Conservation (phyloP, 306 rosid species). For the Casuarina equisetifolia region DNA sequence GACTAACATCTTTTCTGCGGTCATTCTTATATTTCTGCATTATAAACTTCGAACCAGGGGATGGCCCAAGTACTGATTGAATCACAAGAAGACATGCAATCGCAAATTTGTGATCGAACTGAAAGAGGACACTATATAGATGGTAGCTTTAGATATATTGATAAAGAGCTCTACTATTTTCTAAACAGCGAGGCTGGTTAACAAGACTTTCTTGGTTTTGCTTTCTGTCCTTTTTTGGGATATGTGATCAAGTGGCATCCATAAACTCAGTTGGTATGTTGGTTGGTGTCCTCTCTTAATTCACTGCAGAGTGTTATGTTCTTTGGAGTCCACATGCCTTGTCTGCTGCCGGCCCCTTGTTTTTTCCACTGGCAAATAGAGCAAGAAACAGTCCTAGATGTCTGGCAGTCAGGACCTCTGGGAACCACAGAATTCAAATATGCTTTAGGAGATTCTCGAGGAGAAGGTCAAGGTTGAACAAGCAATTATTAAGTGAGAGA, state of each 20-base stretch:
- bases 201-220: neutral
- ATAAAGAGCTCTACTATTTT: neutral
- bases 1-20: neutral
- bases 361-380: neutral
- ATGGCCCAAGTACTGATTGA: neutral
- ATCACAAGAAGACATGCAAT: neutral
- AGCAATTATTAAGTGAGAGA: neutral
- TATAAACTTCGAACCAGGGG: neutral
- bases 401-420: neutral
- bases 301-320: neutral
- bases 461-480: neutral
- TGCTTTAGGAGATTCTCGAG: neutral
- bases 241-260: neutral
- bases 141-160: neutral
- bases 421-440: neutral
- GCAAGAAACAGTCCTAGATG: neutral
- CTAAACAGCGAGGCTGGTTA: neutral
- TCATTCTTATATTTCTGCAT: neutral
- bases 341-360: neutral
- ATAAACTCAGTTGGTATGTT: neutral
- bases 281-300: neutral
- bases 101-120: neutral
- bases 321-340: neutral
- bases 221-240: neutral
- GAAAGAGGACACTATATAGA: neutral